These are phyloP conservation scores for Corylus heterophylla DNA, from an alignment of 306 rosid genomes.

Conservation along the genomic window DNA sequence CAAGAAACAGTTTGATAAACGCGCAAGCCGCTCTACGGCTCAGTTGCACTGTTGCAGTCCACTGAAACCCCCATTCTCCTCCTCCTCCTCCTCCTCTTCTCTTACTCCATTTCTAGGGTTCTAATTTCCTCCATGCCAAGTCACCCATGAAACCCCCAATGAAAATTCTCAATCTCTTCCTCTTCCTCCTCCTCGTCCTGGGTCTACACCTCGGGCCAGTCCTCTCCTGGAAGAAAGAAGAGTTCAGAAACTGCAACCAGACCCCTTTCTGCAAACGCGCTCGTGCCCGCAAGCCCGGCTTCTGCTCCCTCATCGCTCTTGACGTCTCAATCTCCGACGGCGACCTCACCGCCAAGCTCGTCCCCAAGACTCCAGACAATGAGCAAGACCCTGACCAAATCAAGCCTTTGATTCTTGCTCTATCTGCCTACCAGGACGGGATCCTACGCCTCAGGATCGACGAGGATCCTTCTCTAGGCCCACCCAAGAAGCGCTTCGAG, in stretches of 20 bases:
- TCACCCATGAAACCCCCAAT: slow-evolving; percentile 29
- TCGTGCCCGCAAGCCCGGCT: slow-evolving; percentile 63
- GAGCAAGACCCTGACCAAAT: slow-evolving; percentile 26
- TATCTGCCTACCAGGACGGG: slow-evolving; percentile 64
- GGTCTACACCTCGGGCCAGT: slow-evolving; percentile 39
- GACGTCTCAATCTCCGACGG: slow-evolving; percentile 61
- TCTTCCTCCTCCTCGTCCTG: slow-evolving; percentile 47
- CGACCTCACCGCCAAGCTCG: slow-evolving; percentile 70
- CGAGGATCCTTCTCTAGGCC: slow-evolving; percentile 58
- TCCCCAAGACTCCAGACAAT: slow-evolving; percentile 31
- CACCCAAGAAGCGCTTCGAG: slow-evolving; percentile 71
- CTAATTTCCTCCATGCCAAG: slow-evolving; percentile 4
- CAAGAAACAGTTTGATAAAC: too few species aligned
- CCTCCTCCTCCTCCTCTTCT: too few species aligned
- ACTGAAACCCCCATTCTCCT: too few species aligned
- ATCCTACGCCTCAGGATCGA: slow-evolving; percentile 83
- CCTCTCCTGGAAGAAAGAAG: slow-evolving; percentile 83
- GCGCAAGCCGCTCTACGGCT: too few species aligned
- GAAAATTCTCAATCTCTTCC: slow-evolving; percentile 39
- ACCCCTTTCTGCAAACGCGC: slow-evolving; percentile 96
- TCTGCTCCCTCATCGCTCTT: slow-evolving; percentile 56
- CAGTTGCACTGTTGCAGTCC: too few species aligned
- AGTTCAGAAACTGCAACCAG: slow-evolving; percentile 84
- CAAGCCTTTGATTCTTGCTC: slow-evolving; percentile 68
- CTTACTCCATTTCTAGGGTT: slow-evolving; percentile 3